These are phyloP conservation scores for Pyrenochaeta sp. DNA, from an alignment of 2,329 filamentous ascomycete species.

Conservation along the genomic window DNA sequence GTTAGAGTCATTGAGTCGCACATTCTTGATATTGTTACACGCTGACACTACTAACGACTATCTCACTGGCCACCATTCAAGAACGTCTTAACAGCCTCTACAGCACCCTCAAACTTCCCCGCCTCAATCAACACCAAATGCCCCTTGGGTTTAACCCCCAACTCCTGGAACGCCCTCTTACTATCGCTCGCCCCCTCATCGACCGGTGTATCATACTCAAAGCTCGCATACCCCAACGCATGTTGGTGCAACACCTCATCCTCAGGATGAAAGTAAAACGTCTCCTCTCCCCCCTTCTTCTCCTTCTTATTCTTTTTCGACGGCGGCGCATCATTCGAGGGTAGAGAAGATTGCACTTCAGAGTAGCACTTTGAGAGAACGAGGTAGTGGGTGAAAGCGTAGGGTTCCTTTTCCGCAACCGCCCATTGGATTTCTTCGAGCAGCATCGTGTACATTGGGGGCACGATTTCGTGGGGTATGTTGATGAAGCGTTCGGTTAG, in stretches of 20 bases:
- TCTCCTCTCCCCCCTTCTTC: constrained; percentile 54
- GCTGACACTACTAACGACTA: neutral
- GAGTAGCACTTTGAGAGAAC: constrained; percentile 91
- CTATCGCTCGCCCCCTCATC: constrained; percentile 86
- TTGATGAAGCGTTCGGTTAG: constrained; percentile 96
- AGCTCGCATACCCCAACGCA: constrained; percentile 74
- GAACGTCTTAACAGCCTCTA: constrained; percentile 79
- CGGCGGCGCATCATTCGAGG: constrained; percentile 55
- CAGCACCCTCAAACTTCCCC: constrained; percentile 75
- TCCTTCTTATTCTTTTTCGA: constrained; percentile 57
- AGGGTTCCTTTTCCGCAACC: constrained; percentile 88
- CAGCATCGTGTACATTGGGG: constrained; percentile 94
- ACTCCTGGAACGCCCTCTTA: constrained; percentile 92
- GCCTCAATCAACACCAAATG: constrained; percentile 88
- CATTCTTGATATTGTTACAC: neutral
- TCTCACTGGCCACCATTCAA: constrained; percentile 55
- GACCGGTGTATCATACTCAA: constrained; percentile 78
- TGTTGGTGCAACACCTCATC: constrained; percentile 87
- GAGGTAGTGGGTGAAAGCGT: constrained; percentile 91
- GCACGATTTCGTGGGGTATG: constrained; percentile 90
- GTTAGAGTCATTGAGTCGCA: constrained; percentile 33
- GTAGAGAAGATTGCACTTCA: constrained; percentile 83
- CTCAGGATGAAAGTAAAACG: constrained; percentile 94
- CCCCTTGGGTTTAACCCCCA: constrained; percentile 85
- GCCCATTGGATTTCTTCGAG: constrained; percentile 90